phyloP scores from a whole-genome alignment of 495 filamentous ascomycete species.

The Aspergillus affinis region DNA sequence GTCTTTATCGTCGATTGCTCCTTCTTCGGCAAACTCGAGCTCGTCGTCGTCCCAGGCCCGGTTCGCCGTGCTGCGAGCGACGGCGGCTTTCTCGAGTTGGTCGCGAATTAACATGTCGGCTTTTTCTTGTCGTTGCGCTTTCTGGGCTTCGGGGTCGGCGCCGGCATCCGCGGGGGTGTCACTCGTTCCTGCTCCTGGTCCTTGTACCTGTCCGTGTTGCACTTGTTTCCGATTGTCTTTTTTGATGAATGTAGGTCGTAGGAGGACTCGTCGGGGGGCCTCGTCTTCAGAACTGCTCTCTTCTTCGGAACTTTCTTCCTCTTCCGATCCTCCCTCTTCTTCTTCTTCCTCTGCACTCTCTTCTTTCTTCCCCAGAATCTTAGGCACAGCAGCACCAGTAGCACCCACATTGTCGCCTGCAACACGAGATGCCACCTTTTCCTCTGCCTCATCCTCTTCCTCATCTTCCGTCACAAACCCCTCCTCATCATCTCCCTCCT shows the following conservation, averaged over 20 bases:
- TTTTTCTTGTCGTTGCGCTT: conserved; percentile 57
- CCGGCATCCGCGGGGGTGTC: conserved; percentile 45
- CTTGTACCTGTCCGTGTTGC: conserved; percentile 10
- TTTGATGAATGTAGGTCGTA: conserved; percentile 89
- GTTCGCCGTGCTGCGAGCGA: conserved; percentile 70
- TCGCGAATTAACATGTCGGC: conserved; percentile 82
- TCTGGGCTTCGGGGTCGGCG: conserved; percentile 58
- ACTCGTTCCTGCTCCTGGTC: conserved; percentile 24
- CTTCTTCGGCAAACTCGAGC: conserved; percentile 56
- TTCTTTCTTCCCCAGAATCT: conserved; percentile 52
- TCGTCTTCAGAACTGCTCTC: conserved; percentile 71
- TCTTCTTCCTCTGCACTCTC: conserved; percentile 63
- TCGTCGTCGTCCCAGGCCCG: conserved; percentile 87
- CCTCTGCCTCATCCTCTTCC: conserved; percentile 45
- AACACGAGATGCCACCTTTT: conserved; percentile 35
- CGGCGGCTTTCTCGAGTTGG: conserved; percentile 77
- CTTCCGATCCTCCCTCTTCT: conserved; percentile 51
- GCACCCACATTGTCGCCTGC: conserved; percentile 9
- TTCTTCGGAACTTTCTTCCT: conserved; percentile 50
- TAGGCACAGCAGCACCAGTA: conserved; percentile 5
- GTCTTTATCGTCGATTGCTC: conserved; percentile 80
- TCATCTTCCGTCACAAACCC: conserved; percentile 75
- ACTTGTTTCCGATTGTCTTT: conserved; percentile 65
- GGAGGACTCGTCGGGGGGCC: conserved; percentile 67
- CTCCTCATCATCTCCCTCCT: conserved; percentile 58